Evolutionary conservation across 805 yeast genomes (phyloP).

Genomic region (Diddensiella santjacobensis): DNA sequence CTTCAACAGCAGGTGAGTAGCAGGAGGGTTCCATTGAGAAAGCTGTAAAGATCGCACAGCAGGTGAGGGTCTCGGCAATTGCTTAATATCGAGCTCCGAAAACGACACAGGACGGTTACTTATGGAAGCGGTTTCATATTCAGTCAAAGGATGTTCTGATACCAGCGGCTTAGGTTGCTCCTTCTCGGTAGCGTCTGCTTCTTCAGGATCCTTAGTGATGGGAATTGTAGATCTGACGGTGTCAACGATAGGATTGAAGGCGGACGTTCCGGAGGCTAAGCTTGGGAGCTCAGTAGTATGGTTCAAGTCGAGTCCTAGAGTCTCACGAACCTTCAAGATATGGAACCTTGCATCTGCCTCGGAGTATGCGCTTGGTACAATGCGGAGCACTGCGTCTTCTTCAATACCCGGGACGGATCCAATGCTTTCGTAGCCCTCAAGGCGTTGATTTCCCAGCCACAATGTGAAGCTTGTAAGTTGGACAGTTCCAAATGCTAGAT

Average conservation of each 20-base stretch:
- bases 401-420: slow-evolving; percentile 32
- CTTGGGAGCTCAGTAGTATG: slow-evolving; percentile 37
- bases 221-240: slow-evolving; percentile 15
- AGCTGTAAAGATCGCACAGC: slow-evolving; percentile 56
- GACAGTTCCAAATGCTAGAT: slow-evolving; percentile 54
- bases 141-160: slow-evolving; percentile 18
- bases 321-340: slow-evolving; percentile 58
- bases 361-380: slow-evolving; percentile 56
- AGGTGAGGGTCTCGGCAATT: slow-evolving; percentile 24
- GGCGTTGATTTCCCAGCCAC: slow-evolving; percentile 34
- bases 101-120: background rate
- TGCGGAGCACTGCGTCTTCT: slow-evolving; percentile 38
- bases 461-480: slow-evolving; percentile 57
- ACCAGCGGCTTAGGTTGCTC: slow-evolving; percentile 14
- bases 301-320: slow-evolving; percentile 45
- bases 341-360: slow-evolving; percentile 61
- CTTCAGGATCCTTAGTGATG: slow-evolving; percentile 17
- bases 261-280: slow-evolving; percentile 47
- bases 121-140: slow-evolving; percentile 23
- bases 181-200: slow-evolving; percentile 4
- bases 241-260: slow-evolving; percentile 33
- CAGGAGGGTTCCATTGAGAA: slow-evolving; percentile 86
- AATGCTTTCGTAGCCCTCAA: slow-evolving; percentile 34
- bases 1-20: slow-evolving; percentile 51
- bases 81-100: slow-evolving; percentile 1